Base-by-base conservation (phyloP, 805 yeast species). In the Candida schatavii region DNA sequence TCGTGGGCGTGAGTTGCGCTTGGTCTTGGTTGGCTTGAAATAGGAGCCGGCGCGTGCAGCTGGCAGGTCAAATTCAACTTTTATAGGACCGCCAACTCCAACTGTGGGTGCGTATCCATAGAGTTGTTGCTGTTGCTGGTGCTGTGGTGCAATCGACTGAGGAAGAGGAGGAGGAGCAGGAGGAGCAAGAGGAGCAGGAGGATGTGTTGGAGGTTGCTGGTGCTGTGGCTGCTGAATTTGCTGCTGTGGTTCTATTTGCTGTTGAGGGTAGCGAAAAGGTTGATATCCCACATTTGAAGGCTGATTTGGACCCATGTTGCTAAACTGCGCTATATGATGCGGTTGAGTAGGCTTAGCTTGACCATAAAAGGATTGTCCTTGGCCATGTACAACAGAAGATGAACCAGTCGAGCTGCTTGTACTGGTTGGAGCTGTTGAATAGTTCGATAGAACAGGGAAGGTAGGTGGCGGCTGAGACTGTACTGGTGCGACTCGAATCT, bases 11-110 rank as follows among this genome's bases (percentile, higher is more conserved):
- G 60, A 48, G 47, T 68, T 67, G 41, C 54, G 54, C 45, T 68
- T 68, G 13, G 72, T 65, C 30, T 59, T 61, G 9, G 53, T 58
- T 10, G 73, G 73, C 42, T 62, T 62, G 56, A 57, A 67, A 39
- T 59, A 33, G 10, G 36, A 33, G 6, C 27, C 27, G 27, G 27
- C 7, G 27, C 27, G 27, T 23, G 27, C 7, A 23, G 7, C 11
- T 11, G 27, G 11, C 27, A n/a, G n/a, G n/a, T n/a, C n/a, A n/a
- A n/a, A n/a, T n/a, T n/a, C n/a, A 31, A 23, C 21, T 31, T 15
- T 10, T 10, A 18, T 20, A 31, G n/a, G 18, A 4, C 33, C 33
- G 17, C 6, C 17, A 29, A 18, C 14, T 29, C 14, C 17, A 29
- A 18, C 6, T 29, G n/a, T n/a, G 5, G 35, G 10, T 5, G 21